Evolutionary conservation across 1,284 basidiomycete genomes (phyloP), one percentile per base, ranked within the genome.

Genomic region (Irpex lacteus): DNA sequence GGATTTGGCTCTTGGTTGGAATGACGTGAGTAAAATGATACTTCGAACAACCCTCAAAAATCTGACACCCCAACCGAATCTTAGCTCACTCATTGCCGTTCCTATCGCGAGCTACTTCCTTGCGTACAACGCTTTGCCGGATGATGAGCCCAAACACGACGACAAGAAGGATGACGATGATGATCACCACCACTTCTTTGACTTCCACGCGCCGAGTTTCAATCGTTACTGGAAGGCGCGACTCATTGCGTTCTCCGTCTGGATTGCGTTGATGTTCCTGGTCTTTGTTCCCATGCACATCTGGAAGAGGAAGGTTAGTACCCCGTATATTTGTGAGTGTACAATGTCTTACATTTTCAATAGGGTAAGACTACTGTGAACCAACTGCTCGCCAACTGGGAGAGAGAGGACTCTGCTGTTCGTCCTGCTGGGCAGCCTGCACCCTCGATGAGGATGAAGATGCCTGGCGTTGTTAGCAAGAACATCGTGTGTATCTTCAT

Each of bases 221-320:
- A 66, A 70, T 15, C 68, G 71, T 21, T 66, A 72, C 57, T 76
- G 74, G 74, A 62, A 80, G 63, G 78, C 81, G 21, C 78, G 80
- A 44, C 71, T 75, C 5, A 74, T 79, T 59, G 73, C 75, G 18
- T 69, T 84, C 44, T 78, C 69, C 3, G 67, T 79, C 26, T 79
- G 77, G 49, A 18, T 84, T 47, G 82, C 71, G 8, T 69, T 78
- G 9, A 65, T 80, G 61, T 44, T 81, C 37, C 47, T 85, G 60
- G 78, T 85, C 69, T 74, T 75, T 59, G 44, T 74, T 1, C 85
- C 85, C 2, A 71, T 85, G 56, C 59, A 78, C 54, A 61, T 80
- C 26, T 87, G 84, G 84, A 87, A 87, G 68, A 74, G 71, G 21
- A 68, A 77, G 47, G 83, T 83, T 40, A 57, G 80, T 5, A 19